Evolutionary conservation across 2,329 filamentous ascomycete genomes (phyloP).

Genomic region (Colletotrichum tofieldiae): DNA sequence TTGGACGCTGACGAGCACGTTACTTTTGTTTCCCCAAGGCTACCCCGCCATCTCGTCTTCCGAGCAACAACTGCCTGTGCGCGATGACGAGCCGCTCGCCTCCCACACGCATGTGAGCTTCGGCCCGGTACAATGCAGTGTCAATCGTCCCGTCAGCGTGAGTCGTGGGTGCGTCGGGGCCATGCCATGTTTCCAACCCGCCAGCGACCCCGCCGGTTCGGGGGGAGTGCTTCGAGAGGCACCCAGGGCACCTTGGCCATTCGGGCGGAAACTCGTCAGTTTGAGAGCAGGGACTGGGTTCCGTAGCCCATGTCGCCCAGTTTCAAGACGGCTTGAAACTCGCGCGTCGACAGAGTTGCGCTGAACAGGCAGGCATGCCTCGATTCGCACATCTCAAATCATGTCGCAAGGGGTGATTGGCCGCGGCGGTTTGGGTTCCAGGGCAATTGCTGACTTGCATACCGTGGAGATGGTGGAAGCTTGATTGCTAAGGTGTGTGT

Average conservation of each 20-base stretch:
- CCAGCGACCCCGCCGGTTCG: conserved; percentile 35
- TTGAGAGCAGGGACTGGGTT: conserved; percentile 17
- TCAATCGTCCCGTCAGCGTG: conserved; percentile 19
- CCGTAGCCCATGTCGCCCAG: background rate
- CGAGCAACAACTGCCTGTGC: conserved; percentile 8
- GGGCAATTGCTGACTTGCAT: background rate
- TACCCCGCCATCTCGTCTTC: background rate
- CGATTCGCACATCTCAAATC: conserved; percentile 28
- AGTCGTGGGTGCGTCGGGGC: background rate
- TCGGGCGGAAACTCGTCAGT: background rate
- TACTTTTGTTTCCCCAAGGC: background rate
- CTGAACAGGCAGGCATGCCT: conserved; percentile 17
- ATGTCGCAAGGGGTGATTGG: conserved; percentile 18
- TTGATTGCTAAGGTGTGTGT: background rate
- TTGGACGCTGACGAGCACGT: background rate
- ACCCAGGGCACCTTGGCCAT: background rate
- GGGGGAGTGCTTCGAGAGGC: conserved; percentile 10
- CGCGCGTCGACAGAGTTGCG: conserved; percentile 17
- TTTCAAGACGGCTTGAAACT: conserved; percentile 35
- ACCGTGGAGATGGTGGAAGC: background rate
- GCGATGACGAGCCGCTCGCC: background rate
- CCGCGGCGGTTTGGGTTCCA: background rate
- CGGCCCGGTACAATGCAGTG: conserved; percentile 18
- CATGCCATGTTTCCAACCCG: background rate
- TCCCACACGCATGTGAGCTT: conserved; percentile 26